Conservation (phyloP, 1,139 yeast species). For the Suhomyces maxii region DNA sequence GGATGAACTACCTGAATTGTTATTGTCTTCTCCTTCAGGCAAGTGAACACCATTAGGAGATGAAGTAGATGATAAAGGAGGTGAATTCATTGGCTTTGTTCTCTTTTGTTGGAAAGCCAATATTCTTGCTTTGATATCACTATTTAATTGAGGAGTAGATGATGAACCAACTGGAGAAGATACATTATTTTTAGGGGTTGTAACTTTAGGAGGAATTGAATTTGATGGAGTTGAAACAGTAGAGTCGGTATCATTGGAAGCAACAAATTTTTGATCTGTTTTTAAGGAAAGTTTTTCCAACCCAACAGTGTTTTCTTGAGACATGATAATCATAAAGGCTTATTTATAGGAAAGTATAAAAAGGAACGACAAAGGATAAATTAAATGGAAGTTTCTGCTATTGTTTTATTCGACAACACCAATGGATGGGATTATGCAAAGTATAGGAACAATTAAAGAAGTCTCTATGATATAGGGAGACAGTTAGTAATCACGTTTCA, state of each 20-base stretch:
- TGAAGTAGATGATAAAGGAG: slow-evolving; percentile 21
- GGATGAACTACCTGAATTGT: neutral
- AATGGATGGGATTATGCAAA: too few relatives aligned
- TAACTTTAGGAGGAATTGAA: neutral
- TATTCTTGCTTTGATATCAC: slow-evolving; percentile 73
- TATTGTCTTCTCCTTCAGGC: neutral
- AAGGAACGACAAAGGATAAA: neutral
- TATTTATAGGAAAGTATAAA: neutral
- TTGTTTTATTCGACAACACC: too few relatives aligned
- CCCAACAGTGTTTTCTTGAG: slow-evolving; percentile 1
- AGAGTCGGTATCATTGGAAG: neutral
- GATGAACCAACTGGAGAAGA: slow-evolving; percentile 9
- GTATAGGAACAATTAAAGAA: neutral
- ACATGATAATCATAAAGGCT: slow-evolving; percentile 1
- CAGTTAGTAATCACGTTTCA: too few relatives aligned
- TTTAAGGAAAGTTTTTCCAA: slow-evolving; percentile 6
- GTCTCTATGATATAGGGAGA: too few relatives aligned
- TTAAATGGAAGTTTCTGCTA: neutral
- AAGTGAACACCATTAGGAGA: slow-evolving; percentile 8
- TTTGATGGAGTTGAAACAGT: neutral
- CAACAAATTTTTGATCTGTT: neutral
- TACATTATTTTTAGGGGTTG: slow-evolving; percentile 5
- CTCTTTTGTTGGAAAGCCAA: slow-evolving; percentile 74
- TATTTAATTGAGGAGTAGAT: slow-evolving; percentile 40
- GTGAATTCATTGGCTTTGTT: slow-evolving; percentile 30